Evolutionary conservation across 192 early-diverging fungal genomes (phyloP), one percentile per base, ranked within the genome.

Genomic region (Phlyctochytrium arcticum): DNA sequence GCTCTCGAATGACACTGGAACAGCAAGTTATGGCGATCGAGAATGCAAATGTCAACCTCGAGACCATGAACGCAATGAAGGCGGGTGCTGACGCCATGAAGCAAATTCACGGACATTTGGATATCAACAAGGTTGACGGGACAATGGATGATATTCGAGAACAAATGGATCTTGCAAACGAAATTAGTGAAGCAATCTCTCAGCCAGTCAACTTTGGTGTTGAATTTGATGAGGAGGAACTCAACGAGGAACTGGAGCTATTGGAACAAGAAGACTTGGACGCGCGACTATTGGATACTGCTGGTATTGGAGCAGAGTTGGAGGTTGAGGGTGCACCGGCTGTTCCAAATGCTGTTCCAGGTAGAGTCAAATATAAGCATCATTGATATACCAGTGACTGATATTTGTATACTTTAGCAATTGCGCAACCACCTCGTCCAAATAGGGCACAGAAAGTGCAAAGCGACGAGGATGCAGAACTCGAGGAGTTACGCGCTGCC

Each of bases 91-190:
- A 89, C 35, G 95, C 95, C 24, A 91, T 99, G 92, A 95, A 94
- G 75, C 62, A 68, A 29, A 95, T 99, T 57, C 95, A 99, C 63
- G 88, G 91, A 67, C 67, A 80, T 32, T 33, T 66, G 88, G 80
- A 93, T 66, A 92, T 95, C 51, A 86, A 94, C 69, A 96, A 92
- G 83, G 94, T 99, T 27, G 96, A 99, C 68, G 80, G 81, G 36
- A 94, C 89, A 10, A 94, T 95, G 92, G 96, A 99, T 63, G 92
- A 94, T 51, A 94, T 99, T 61, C 85, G 91, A 30, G 96, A 99
- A 60, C 94, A 99, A 72, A 96, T 97, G 90, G 93, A 95, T 62
- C 69, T 95, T 61, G 90, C 94, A 19, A 93, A 94, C 67, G 96
- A 97, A 75, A 86, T 99, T 9, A 89, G 87, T 17, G 90, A 94